These are phyloP conservation scores for Pisolithus sp. DNA, from an alignment of 768 basidiomycete genomes.

Conservation along the genomic window DNA sequence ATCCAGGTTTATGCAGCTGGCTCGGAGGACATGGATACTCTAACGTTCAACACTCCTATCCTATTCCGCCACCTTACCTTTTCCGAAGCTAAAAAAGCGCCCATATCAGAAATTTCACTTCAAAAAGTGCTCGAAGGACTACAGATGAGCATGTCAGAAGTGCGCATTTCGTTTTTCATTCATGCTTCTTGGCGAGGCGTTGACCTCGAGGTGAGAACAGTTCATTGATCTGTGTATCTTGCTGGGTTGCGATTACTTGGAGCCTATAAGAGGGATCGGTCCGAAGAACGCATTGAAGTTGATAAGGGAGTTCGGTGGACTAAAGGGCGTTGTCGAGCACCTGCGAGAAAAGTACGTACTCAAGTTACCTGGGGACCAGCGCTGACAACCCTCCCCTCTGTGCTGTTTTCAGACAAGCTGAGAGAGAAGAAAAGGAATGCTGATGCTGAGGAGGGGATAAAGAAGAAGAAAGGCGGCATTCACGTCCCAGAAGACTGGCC, in stretches of 20 bases:
- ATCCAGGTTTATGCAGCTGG: slow-evolving; percentile 90
- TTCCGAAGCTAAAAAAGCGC: slow-evolving; percentile 95
- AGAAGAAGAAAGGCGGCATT: slow-evolving; percentile 64
- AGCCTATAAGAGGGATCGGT: slow-evolving; percentile 96
- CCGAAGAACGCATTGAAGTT: slow-evolving; percentile 95
- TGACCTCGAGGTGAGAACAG: slow-evolving; percentile 33
- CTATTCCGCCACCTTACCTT: slow-evolving; percentile 95
- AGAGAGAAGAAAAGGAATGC: slow-evolving; percentile 41
- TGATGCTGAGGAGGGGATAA: slow-evolving; percentile 33
- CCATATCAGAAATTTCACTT: slow-evolving; percentile 89
- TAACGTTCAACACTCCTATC: slow-evolving; percentile 90
- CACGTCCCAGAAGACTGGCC: slow-evolving; percentile 92
- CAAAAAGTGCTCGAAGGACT: slow-evolving; percentile 80
- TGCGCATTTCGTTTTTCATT: slow-evolving; percentile 22
- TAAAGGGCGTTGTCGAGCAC: slow-evolving; percentile 70
- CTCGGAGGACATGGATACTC: slow-evolving; percentile 99
- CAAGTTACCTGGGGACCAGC: neutral
- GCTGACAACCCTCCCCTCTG: neutral
- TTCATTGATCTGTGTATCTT: slow-evolving; percentile 96
- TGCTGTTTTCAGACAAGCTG: slow-evolving; percentile 21
- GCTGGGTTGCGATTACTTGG: slow-evolving; percentile 96
- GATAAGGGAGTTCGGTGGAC: slow-evolving; percentile 70
- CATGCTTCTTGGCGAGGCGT: neutral
- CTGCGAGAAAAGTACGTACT: slow-evolving; percentile 64
- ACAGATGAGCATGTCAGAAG: slow-evolving; percentile 88